These are phyloP conservation scores for Paratinospora sagittata DNA, from an alignment of 164 flowering plant species.

Conservation along the genomic window DNA sequence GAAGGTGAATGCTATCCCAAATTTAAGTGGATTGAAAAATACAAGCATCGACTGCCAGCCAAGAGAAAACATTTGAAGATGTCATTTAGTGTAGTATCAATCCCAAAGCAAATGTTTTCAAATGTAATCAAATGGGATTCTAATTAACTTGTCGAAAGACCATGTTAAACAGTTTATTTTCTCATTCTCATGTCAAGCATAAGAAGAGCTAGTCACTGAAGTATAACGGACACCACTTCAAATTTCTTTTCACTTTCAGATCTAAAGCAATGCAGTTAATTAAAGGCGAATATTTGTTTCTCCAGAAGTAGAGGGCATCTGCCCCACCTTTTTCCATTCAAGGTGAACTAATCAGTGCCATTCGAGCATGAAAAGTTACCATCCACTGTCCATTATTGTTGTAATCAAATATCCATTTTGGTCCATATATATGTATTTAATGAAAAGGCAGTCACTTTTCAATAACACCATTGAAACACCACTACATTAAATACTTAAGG, in stretches of 20 bases:
- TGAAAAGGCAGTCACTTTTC: not conserved
- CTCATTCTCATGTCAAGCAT: not conserved
- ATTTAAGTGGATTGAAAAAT: slow-evolving; percentile 86
- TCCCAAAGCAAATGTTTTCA: not conserved
- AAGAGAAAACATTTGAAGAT: slow-evolving; percentile 1
- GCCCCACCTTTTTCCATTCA: not conserved
- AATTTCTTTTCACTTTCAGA: not conserved
- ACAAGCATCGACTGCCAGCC: slow-evolving; percentile 77
- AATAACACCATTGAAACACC: not conserved
- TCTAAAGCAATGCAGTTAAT: not conserved
- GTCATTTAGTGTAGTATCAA: not conserved
- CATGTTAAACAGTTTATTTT: not conserved
- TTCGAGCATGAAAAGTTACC: not conserved
- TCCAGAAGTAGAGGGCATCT: not conserved
- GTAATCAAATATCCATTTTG: not conserved
- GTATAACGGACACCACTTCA: not conserved
- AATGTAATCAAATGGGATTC: not conserved
- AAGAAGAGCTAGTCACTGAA: not conserved
- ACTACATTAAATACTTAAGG: not conserved
- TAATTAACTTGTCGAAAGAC: not conserved
- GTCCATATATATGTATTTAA: too few relatives aligned
- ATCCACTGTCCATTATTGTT: not conserved
- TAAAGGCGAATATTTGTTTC: not conserved
- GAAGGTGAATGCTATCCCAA: slow-evolving; percentile 76
- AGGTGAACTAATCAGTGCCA: not conserved